Evolutionary conservation across 371 early-diverging fungal genomes (phyloP).

Genomic region (Sporodiniella umbellata): DNA sequence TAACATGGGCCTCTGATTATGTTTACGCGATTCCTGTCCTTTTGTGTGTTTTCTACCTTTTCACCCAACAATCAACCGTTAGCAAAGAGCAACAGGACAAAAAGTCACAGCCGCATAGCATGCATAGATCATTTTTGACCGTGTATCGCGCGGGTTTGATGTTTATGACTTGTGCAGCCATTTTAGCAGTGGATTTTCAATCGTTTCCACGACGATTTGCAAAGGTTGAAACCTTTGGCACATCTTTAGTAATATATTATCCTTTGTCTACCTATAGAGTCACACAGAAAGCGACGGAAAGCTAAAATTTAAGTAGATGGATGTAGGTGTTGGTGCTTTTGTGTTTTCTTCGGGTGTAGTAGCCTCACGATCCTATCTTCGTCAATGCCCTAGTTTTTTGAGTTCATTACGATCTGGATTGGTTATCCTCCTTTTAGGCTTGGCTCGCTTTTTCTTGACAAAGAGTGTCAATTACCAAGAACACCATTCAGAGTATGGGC

Average conservation of each 20-base stretch:
- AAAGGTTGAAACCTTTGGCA: slow-evolving; percentile 92
- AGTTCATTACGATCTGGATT: slow-evolving; percentile 41
- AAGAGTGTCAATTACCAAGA: slow-evolving; percentile 88
- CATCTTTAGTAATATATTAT: slow-evolving; percentile 78
- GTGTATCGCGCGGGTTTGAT: slow-evolving; percentile 76
- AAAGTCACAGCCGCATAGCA: not conserved
- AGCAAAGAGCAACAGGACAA: slow-evolving; percentile 1
- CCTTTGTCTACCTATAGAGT: no score
- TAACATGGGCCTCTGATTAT: slow-evolving; percentile 36
- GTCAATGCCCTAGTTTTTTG: slow-evolving; percentile 5
- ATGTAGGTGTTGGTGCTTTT: slow-evolving; percentile 82
- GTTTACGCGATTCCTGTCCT: slow-evolving; percentile 15
- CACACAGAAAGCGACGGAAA: no score
- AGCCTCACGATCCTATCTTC: slow-evolving; percentile 51
- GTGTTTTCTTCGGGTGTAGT: slow-evolving; percentile 83
- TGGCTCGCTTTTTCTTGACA: slow-evolving; percentile 65
- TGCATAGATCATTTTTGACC: slow-evolving; percentile 51
- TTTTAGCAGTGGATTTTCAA: slow-evolving; percentile 95
- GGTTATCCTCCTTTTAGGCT: slow-evolving; percentile 75
- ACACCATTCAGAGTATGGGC: slow-evolving; percentile 93
- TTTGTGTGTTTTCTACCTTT: not conserved
- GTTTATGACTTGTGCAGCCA: slow-evolving; percentile 77
- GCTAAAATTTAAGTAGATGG: no score
- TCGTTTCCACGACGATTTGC: slow-evolving; percentile 89
- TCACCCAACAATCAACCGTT: slow-evolving; percentile 6